Base-by-base conservation (phyloP, 2,329 filamentous ascomycete genomes). In the Curvularia verruculosa region DNA sequence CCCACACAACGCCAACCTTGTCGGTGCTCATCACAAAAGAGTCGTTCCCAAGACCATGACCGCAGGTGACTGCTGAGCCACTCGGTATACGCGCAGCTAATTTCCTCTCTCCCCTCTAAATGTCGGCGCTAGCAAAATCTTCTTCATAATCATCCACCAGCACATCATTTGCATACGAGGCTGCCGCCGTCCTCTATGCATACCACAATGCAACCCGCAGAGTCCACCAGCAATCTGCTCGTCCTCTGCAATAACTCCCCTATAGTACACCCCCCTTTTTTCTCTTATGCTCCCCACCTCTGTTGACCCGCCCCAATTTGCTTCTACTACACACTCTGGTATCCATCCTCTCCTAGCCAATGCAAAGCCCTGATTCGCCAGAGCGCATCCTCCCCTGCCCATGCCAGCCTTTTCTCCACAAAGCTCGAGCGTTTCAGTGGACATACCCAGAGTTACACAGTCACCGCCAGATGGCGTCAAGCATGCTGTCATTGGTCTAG, bases 381-480 rank as follows among this genome's bases (percentile, higher is more conserved):
- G 26, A 29, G 5, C 29, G 47, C 50, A 54, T 51, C 40, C 54
- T 28, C 47, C 44, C 46, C 41, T 37, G 39, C 51, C 43, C 54
- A 48, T 9, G 52, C 41, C 53, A 54, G 39, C 31, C 49, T n/a
- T n/a, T 61, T 55, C 62, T 63, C 60, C 60, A 48, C 62, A 59
- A 57, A 60, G 60, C 58, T 61, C 54, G 56, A 61, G 58, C 56
- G 49, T 53, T 49, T 50, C 51, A 58, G 58, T 56, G 43, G 53
- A 54, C 55, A 52, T 34, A 49, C 37, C 40, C 49, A 52, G 34
- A 57, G 58, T 64, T 49, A 53, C 51, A 57, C 51, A 48, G 59
- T 63, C 60, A 63, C 63, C 63, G 63, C 60, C 56, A 57, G 45
- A 52, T 47, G 36, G 52, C 36, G 53, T 50, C 52, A 40, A 57